These are phyloP conservation scores for Pulveroboletus sp. DNA, from an alignment of 768 basidiomycete genomes.

Conservation along the genomic window DNA sequence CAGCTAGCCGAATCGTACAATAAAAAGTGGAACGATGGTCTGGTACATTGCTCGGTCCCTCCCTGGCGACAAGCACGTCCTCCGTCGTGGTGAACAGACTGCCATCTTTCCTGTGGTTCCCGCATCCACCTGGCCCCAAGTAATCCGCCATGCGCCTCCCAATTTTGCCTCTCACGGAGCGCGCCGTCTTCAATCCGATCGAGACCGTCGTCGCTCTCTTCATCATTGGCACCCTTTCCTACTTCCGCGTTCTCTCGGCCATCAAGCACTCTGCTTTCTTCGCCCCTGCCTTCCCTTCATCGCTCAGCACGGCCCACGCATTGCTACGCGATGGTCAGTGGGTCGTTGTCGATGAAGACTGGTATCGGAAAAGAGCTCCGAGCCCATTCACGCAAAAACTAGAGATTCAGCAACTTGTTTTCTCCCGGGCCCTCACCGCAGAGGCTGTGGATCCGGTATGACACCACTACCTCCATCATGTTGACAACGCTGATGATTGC, in stretches of 20 bases:
- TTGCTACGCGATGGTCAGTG: constrained; percentile 55
- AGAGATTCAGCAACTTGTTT: constrained; percentile 73
- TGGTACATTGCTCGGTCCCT: neutral
- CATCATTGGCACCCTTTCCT: constrained; percentile 86
- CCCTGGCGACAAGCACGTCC: neutral
- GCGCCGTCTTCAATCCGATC: constrained; percentile 73
- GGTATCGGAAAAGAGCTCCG: constrained; percentile 36
- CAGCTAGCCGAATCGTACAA: constrained; percentile 21
- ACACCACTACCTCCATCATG: neutral
- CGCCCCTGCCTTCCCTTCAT: constrained; percentile 46
- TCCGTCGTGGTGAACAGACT: neutral
- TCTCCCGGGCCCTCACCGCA: constrained; percentile 43
- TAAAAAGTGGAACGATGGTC: constrained; percentile 31
- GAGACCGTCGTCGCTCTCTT: constrained; percentile 91
- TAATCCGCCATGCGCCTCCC: constrained; percentile 54
- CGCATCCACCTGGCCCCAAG: neutral
- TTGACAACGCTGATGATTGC: constrained; percentile 2
- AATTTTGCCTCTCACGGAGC: constrained; percentile 63
- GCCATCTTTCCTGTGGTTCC: neutral
- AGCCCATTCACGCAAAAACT: constrained; percentile 37
- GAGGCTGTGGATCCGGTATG: constrained; percentile 38
- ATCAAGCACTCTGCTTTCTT: constrained; percentile 88
- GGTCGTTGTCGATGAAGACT: constrained; percentile 57
- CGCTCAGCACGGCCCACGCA: constrained; percentile 54
- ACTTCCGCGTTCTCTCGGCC: constrained; percentile 88